phyloP scores from a whole-genome alignment of 805 yeast genomes.

The Cephaloascus fragrans region DNA sequence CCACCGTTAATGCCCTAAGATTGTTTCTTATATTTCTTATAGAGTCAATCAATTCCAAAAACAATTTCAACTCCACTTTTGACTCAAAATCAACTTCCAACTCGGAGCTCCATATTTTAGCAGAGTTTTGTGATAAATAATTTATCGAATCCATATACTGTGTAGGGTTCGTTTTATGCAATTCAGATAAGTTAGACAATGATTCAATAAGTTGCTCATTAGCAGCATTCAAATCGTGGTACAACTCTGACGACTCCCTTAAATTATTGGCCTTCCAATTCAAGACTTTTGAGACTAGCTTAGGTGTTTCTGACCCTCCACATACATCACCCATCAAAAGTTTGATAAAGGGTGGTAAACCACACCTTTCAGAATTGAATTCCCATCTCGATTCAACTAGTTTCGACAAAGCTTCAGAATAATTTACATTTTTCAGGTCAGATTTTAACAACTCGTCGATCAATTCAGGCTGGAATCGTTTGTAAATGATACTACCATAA shows the following conservation, averaged over 20 bases:
- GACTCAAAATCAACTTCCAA: slow-evolving; percentile 2
- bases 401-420: slow-evolving; percentile 16
- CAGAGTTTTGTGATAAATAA: slow-evolving; percentile 4
- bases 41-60: slow-evolving; percentile 27
- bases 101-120: neutral
- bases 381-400: slow-evolving; percentile 51
- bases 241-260: slow-evolving; percentile 40
- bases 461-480: slow-evolving; percentile 56
- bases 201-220: slow-evolving; percentile 48
- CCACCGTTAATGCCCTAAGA: slow-evolving; percentile 50
- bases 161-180: slow-evolving; percentile 17
- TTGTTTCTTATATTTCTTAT: slow-evolving; percentile 42
- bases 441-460: slow-evolving; percentile 28
- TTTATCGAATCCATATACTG: slow-evolving; percentile 21
- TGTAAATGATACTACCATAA: slow-evolving; percentile 78
- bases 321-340: slow-evolving; percentile 88
- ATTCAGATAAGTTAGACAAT: slow-evolving; percentile 27
- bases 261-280: slow-evolving; percentile 55
- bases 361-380: slow-evolving; percentile 40
- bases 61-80: slow-evolving; percentile 7
- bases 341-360: slow-evolving; percentile 59
- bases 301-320: slow-evolving; percentile 93
- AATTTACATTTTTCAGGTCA: slow-evolving; percentile 11
- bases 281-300: slow-evolving; percentile 67
- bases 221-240: slow-evolving; percentile 43